phyloP scores from a whole-genome alignment of 345 rosid genomes.

The Isatis tinctoria region DNA sequence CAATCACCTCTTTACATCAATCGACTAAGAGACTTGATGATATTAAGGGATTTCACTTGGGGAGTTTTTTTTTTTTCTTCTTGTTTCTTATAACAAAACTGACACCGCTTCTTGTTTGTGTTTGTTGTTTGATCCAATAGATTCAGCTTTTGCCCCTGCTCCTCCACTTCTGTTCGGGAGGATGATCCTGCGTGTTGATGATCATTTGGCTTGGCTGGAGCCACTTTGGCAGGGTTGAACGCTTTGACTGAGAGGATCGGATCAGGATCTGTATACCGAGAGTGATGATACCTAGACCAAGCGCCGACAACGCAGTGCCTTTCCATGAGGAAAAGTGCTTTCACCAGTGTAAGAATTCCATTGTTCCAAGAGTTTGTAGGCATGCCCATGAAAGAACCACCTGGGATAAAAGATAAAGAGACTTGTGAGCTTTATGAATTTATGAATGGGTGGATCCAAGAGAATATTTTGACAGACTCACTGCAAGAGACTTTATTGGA shows the following conservation, averaged over 20 bases:
- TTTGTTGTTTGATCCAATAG: slow-evolving; percentile 2
- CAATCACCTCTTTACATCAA: slow-evolving; percentile 24
- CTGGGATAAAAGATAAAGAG: slow-evolving; percentile 31
- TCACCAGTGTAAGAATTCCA: slow-evolving; percentile 61
- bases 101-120: slow-evolving; percentile 20
- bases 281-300: slow-evolving; percentile 54
- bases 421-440: not conserved
- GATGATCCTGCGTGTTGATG: slow-evolving; percentile 24
- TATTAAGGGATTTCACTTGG: slow-evolving; percentile 9
- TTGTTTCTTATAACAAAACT: slow-evolving; percentile 29
- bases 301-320: slow-evolving; percentile 51
- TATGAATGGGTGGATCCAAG: not conserved
- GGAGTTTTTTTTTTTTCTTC: not conserved
- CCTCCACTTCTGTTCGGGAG: slow-evolving; percentile 30
- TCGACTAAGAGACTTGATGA: slow-evolving; percentile 14
- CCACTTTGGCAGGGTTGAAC: slow-evolving; percentile 71
- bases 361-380: slow-evolving; percentile 44
- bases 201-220: slow-evolving; percentile 53
- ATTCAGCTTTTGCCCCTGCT: slow-evolving; percentile 33
- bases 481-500: slow-evolving; percentile 69
- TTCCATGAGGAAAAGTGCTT: slow-evolving; percentile 77
- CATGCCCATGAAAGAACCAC: slow-evolving; percentile 63
- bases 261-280: slow-evolving; percentile 78
- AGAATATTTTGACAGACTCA: slow-evolving; percentile 33
- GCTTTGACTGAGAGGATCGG: slow-evolving; percentile 77